Evolutionary conservation across 208 protist genomes (phyloP).

Genomic region (Leishmania lainsoni): DNA sequence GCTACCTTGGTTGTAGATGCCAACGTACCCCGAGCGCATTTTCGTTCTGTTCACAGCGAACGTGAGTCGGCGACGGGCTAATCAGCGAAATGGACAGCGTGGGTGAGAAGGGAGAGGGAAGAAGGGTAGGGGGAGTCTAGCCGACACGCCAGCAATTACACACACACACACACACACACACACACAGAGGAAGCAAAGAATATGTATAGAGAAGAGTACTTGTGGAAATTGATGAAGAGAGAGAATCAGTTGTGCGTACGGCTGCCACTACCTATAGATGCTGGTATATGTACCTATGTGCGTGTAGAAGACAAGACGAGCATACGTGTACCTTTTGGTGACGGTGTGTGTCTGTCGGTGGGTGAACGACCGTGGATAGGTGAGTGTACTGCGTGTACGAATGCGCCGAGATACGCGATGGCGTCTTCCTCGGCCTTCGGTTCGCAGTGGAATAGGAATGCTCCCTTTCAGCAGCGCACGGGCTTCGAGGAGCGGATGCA

Average conservation of each 20-base stretch:
- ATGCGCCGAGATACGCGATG: neutral
- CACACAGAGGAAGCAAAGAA: neutral
- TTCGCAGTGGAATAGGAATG: neutral
- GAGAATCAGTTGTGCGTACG: neutral
- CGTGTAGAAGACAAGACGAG: neutral
- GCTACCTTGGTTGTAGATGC: conserved; percentile 87
- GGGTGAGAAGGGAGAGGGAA: neutral
- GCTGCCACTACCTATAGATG: neutral
- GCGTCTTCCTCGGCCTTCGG: neutral
- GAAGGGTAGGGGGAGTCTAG: neutral
- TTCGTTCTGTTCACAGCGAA: neutral
- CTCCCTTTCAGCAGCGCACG: neutral
- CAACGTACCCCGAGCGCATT: conserved; percentile 48
- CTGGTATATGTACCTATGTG: neutral
- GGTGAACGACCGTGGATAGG: neutral
- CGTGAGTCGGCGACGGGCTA: neutral
- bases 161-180: neutral
- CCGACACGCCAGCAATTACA: too few species aligned
- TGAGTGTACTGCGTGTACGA: neutral
- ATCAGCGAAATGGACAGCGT: neutral
- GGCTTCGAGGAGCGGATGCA: neutral
- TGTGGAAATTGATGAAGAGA: neutral
- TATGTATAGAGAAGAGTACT: neutral
- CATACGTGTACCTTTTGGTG: neutral
- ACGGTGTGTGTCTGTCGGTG: neutral